Evolutionary conservation across 306 rosid species (phyloP), one percentile per base, ranked within the genome.

Genomic region (Lathyrus aphaca): DNA sequence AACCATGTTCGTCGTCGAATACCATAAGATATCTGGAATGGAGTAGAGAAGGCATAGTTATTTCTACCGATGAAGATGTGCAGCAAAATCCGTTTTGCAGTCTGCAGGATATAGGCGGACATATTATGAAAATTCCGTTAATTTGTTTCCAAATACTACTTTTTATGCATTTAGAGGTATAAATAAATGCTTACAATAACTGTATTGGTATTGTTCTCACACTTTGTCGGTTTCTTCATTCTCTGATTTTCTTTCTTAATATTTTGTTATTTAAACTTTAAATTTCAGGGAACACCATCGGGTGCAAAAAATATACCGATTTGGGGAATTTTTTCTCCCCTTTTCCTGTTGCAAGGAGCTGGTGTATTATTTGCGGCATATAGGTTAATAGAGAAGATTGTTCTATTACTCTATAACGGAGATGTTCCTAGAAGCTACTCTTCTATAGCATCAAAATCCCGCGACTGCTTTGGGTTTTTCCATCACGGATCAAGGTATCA

Each of bases 21-120:
- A 70, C 56, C 55, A 56, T 86, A 64, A 86, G 86, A 78, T 88
- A 90, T 76, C 74, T 83, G 17, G 87, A 90, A 70, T 86, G 91
- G 90, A 84, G 73, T 74, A 85, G 90, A 66, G 91, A 86, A 58
- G 91, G 97, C 72, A 72, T 86, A 68, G 89, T 88, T 59, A 79
- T 86, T 80, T 72, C 89, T 21, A 77, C 91, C 4, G 91, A 90
- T 27, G 97, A 90, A 44, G 87, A 81, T 65, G 77, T 69, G 55
- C 84, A 65, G 45, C 88, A 84, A 53, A 51, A 66, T 51, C 66
- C 84, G 44, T 54, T 86, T 30, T 93, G 98, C 79, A 83, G 76
- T 80, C 77, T 85, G 60, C 97, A 86, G 79, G 94, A 90, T 74
- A 79, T 93, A 39, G 96, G 97, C 42, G 97, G 98, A 15, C 98